Base-by-base conservation (phyloP, 2,329 filamentous ascomycete genomes). In the Botryotinia convoluta region DNA sequence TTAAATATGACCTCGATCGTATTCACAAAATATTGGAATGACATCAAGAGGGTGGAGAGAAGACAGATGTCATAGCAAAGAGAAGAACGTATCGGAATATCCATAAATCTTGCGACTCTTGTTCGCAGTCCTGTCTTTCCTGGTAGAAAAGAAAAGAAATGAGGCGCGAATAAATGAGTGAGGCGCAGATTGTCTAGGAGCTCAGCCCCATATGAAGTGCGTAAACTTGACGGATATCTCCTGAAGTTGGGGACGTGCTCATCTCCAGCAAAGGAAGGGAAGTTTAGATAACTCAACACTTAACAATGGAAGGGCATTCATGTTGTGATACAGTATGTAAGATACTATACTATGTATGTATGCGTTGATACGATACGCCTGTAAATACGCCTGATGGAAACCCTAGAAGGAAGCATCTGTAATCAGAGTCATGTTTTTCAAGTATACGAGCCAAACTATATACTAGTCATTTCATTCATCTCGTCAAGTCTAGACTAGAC, bases 131-230 rank as follows among this genome's bases (percentile, higher is more conserved):
- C 32, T 68, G 22, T 54, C 45, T 35, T 45, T 22, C 62, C 62
- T 14, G 69, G 69, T 37, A 57, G 35, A 57, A 67, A 54, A 57
- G 35, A 57, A 67, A 54, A 12, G 57, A 71, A 67, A 68, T 42
- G 57, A 71, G 57, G 59, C 60, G 59, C 57, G 35, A 61, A 8
- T 62, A 57, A 32, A 48, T 29, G 67, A 61, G 71, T 68, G 71
- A 72, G 63, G 71, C 63, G 71, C 54, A 54, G 42, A 42, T 71
- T 42, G 59, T 64, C 69, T 51, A 51, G 69, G 65, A 69, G 63
- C 71, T 72, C 71, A 69, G 71, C 71, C 71, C 71, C 71, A 72
- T 72, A 39, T 32, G 29, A 26, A 69, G 26, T 72, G 63, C 71
- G 63, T 69, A 72, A 37, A 72, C 51, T 60, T 44, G 26, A 67